Base-by-base conservation (phyloP, 2,329 filamentous ascomycete genomes). In the Pestalotiopsis sp. region DNA sequence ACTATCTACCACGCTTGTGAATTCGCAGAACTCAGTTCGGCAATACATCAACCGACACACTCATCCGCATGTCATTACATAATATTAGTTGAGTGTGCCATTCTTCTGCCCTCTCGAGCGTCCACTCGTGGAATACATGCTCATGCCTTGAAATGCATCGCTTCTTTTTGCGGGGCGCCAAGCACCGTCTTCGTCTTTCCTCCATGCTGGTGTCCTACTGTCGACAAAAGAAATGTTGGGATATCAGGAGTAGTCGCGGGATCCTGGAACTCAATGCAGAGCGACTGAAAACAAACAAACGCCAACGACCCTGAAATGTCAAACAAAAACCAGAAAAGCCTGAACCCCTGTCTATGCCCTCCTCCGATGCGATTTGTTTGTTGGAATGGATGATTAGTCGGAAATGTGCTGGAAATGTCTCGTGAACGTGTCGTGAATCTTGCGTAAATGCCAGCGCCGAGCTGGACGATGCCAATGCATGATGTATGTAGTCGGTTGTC, bases 281-380 rank as follows among this genome's bases (percentile, higher is more conserved):
- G 39, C n/a, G 38, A 36, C 25, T 14, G 6, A 12, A 17, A 27
- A 36, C 25, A 39, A 62, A 20, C 7, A 39, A 39, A 62, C 6
- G 49, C 6, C 20, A 64, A 64, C 61, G 38, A 9, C 31, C 61
- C 63, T 25, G 6, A 45, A 49, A 20, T 13, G 13, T 38, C 27
- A 23, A 27, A 23, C 20, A 23, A 25, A 56, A 58, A 45, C 9
- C 20, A 39, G 20, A 49, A 17, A 45, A 45, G 20, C 63, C 49
- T 56, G 63, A 66, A 66, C 63, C 63, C 63, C 63, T 41, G 49
- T 66, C 63, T 66, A 66, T 66, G 63, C 63, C 27, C 39, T 45
- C 39, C 31, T 58, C 63, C 59, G 31, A 66, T 66, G 63, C 63
- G 17, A 58, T 52, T 45, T 45, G 41, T 52, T 25, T 38, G 49